Evolutionary conservation across 306 rosid species (phyloP).

Genomic region (Datisca glomerata): DNA sequence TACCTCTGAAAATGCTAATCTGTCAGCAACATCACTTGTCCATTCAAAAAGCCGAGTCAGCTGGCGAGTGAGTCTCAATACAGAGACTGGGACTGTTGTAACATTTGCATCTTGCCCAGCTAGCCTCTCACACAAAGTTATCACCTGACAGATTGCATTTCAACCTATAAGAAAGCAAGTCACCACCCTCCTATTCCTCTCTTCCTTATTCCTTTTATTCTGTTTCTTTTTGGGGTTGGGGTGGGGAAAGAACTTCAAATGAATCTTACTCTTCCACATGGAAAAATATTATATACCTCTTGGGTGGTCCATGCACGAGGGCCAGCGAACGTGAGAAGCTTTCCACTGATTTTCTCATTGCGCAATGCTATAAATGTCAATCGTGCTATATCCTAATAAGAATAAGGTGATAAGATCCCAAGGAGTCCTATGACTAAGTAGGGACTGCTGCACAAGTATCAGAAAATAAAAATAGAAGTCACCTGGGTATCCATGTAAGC

Average conservation of each 20-base stretch:
- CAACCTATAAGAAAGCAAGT: background rate
- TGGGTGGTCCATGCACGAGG: constrained; percentile 99
- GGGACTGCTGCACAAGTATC: background rate
- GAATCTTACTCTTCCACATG: too few relatives aligned
- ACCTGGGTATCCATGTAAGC: constrained; percentile 99
- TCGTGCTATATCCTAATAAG: constrained; percentile 75
- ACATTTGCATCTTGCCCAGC: constrained; percentile 98
- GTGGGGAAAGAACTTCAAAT: too few relatives aligned
- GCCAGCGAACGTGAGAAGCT: constrained; percentile 87
- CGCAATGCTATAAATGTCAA: constrained; percentile 70
- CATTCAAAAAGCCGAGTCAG: constrained; percentile 82
- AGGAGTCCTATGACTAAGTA: background rate
- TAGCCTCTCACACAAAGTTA: constrained; percentile 90
- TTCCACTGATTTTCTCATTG: constrained; percentile 65
- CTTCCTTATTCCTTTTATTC: too few relatives aligned
- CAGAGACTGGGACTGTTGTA: constrained; percentile 83
- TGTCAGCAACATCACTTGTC: constrained; percentile 95
- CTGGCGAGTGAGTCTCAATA: constrained; percentile 83
- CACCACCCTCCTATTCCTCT: too few relatives aligned
- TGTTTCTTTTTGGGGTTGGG: too few relatives aligned
- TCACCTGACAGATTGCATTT: constrained; percentile 40
- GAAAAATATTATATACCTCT: constrained; percentile 47
- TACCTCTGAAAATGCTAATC: constrained; percentile 96
- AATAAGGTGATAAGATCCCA: constrained; percentile 1
- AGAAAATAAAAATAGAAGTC: background rate